Base-by-base conservation (phyloP, 768 basidiomycete species). In the Agrocybe praecox region DNA sequence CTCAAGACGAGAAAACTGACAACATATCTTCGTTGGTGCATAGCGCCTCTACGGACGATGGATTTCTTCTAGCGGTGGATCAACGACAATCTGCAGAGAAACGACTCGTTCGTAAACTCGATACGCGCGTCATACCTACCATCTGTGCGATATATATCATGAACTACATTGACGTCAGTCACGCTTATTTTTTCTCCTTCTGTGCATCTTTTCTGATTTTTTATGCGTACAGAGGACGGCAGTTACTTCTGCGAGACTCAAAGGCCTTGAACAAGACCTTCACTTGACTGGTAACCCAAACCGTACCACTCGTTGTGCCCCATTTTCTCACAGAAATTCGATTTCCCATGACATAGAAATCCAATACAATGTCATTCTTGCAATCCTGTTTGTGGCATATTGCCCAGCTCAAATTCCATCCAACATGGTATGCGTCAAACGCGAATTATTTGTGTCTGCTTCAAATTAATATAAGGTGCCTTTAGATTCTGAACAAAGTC, bases 401-500 rank as follows among this genome's bases (percentile, higher is more conserved):
- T 80, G 80, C 34, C 85, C 86, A 2, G 80, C 83, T 15, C 86
- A 87, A 61, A 79, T 88, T 49, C 87, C 86, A 0, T 86, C 82
- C 0, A 88, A 86, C 64, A 86, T 88, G 82, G 85, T 29, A 29
- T 81, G 56, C 46, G 46, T 40, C 10, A 23, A n/a, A 8, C 22
- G 14, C 40, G 17, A 22, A 14, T 46, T 33, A 53, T 34, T 47
- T 21, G 11, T 9, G 11, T 12, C 36, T 40, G 36, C n/a, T n/a
- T n/a, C 5, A 40, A 15, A 15, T 5, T 14, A 29, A 4, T 29
- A 29, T 29, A n/a, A n/a, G n/a, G n/a, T n/a, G n/a, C 9, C 9
- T 9, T 34, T 51, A 85, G 84, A 74, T 86, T 52, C 62, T 87
- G 18, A 85, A 84, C 55, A 75, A 77, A 52, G 74, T 86, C 45